Evolutionary conservation across 192 early-diverging fungal species (phyloP).

Genomic region (Phlyctochytrium arcticum): DNA sequence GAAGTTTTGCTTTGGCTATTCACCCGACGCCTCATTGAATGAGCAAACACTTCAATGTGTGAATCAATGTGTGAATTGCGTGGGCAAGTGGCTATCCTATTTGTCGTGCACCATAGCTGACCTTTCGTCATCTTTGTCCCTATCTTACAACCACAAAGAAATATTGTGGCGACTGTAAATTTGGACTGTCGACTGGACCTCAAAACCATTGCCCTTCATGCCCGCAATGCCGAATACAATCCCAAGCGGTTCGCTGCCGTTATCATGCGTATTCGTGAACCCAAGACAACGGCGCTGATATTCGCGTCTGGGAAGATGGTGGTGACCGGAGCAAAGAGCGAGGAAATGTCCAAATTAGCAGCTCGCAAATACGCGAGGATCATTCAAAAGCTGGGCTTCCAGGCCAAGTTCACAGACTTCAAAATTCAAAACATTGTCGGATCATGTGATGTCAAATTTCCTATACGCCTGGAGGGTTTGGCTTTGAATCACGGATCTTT

Average conservation of each 20-base stretch:
- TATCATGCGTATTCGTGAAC: conserved; percentile 99
- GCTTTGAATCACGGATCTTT: conserved; percentile 91
- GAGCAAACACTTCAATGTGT: neutral
- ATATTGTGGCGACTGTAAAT: conserved; percentile 99
- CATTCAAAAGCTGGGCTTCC: conserved; percentile 97
- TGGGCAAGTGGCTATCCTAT: conserved; percentile 4
- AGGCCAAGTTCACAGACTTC: conserved; percentile 97
- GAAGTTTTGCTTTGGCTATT: neutral
- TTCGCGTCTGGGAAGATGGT: conserved; percentile 99
- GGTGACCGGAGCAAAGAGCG: conserved; percentile 95
- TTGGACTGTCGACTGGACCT: conserved; percentile 94
- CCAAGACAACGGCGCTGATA: conserved; percentile 98
- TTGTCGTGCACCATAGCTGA: neutral
- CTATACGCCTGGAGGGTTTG: conserved; percentile 95
- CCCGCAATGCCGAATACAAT: conserved; percentile 99
- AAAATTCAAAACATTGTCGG: conserved; percentile 99
- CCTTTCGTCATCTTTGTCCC: neutral
- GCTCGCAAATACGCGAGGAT: conserved; percentile 99
- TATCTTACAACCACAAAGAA: conserved; percentile 51
- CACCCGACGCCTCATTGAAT: neutral
- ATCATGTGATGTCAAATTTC: conserved; percentile 98
- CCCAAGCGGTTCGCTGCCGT: conserved; percentile 99
- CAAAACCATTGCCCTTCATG: conserved; percentile 98
- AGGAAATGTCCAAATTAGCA: conserved; percentile 95
- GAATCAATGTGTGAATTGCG: neutral